Evolutionary conservation across 805 yeast genomes (phyloP).

Genomic region (Candida arabinofermentans): DNA sequence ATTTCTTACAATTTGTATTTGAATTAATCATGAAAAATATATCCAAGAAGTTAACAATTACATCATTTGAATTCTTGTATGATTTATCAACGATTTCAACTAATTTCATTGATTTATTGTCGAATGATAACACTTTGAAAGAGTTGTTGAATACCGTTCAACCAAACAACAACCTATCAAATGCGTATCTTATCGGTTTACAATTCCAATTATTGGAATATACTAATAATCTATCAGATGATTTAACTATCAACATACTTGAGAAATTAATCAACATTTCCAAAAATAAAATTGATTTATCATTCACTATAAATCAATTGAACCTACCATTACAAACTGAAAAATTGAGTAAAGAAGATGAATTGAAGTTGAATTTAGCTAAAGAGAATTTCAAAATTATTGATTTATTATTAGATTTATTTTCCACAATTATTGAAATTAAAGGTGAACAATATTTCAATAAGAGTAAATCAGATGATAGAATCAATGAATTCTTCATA

Average conservation of each 20-base stretch:
- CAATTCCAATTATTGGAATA: slow-evolving; percentile 30
- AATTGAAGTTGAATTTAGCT: slow-evolving; percentile 39
- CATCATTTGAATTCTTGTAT: slow-evolving; percentile 25
- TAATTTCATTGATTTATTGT: slow-evolving; percentile 21
- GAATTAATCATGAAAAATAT: slow-evolving; percentile 34
- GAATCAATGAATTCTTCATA: slow-evolving; percentile 11
- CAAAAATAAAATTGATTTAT: slow-evolving; percentile 17
- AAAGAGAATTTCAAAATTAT: slow-evolving; percentile 55
- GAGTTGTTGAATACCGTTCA: slow-evolving; percentile 8
- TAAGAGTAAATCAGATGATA: slow-evolving; percentile 1
- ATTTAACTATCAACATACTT: slow-evolving; percentile 21
- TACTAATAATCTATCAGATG: slow-evolving; percentile 18
- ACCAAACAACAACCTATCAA: slow-evolving; percentile 12
- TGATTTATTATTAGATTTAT: slow-evolving; percentile 69
- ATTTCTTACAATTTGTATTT: slow-evolving; percentile 34
- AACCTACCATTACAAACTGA: slow-evolving; percentile 8
- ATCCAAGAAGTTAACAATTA: slow-evolving; percentile 19
- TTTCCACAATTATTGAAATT: slow-evolving; percentile 70
- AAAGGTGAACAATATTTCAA: slow-evolving; percentile 20
- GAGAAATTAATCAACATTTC: slow-evolving; percentile 33
- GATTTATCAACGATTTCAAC: slow-evolving; percentile 29
- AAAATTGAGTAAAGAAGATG: slow-evolving; percentile 13
- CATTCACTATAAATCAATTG: slow-evolving; percentile 9
- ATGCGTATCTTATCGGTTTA: slow-evolving; percentile 26
- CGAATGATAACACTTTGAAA: slow-evolving; percentile 13